phyloP scores from a whole-genome alignment of 768 basidiomycete species.

The Phlegmacium glaucopus region DNA sequence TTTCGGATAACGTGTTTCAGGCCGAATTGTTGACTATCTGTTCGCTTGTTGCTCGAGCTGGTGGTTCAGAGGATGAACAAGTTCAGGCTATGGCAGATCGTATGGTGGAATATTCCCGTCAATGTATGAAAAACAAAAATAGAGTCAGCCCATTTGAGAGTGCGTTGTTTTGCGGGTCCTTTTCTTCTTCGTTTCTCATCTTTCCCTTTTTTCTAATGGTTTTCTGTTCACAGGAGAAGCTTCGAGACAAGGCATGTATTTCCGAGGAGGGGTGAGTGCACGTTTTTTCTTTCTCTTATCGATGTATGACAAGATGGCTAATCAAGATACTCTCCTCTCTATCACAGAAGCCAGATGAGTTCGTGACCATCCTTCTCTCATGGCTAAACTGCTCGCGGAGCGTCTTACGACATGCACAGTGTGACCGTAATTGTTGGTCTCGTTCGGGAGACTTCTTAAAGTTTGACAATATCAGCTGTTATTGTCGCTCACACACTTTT shows the following conservation, averaged over 20 bases:
- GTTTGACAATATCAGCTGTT: not conserved
- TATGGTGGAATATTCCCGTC: conserved; percentile 63
- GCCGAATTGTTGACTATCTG: conserved; percentile 71
- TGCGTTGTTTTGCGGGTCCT: conserved; percentile 26
- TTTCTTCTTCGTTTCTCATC: conserved; percentile 4
- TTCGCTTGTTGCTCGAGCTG: conserved; percentile 55
- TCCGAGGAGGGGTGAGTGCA: conserved; percentile 70
- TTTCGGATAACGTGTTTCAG: conserved; percentile 63
- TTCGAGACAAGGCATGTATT: conserved; percentile 59
- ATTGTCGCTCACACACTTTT: too few relatives aligned
- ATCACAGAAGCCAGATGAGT: conserved; percentile 79
- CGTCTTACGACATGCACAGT: conserved; percentile 32
- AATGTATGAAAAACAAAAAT: conserved; percentile 65
- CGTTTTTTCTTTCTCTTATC: conserved; percentile 1
- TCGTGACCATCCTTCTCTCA: conserved; percentile 24
- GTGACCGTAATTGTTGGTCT: conserved; percentile 70
- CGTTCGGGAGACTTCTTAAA: conserved; percentile 58
- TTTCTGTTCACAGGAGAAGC: conserved; percentile 47
- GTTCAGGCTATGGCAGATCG: conserved; percentile 72
- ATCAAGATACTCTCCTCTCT: conserved; percentile 6
- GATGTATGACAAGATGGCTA: conserved; percentile 4
- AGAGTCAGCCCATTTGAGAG: conserved; percentile 76
- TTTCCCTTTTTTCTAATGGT: not conserved
- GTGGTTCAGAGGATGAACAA: conserved; percentile 53
- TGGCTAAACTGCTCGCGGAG: conserved; percentile 6